These are phyloP conservation scores for Fusarium buharicum DNA, from an alignment of 2,329 filamentous ascomycete species.

Conservation along the genomic window DNA sequence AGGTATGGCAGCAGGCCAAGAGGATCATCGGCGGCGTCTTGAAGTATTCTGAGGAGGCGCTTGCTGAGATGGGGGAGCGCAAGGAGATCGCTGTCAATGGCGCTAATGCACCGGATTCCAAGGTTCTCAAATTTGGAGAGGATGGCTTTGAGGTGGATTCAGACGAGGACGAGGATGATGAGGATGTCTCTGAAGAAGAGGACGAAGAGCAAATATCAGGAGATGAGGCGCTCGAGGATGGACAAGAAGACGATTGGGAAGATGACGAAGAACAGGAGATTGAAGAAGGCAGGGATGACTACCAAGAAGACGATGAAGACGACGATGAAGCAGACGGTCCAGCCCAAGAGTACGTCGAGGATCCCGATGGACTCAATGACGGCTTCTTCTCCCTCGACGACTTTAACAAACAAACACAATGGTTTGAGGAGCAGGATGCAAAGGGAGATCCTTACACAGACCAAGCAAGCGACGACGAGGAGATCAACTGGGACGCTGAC, in stretches of 20 bases:
- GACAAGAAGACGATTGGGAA: slow-evolving; percentile 49
- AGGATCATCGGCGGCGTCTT: slow-evolving; percentile 75
- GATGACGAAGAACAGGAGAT: slow-evolving; percentile 51
- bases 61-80: slow-evolving; percentile 61
- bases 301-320: slow-evolving; percentile 52
- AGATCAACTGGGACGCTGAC: slow-evolving; percentile 87
- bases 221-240: slow-evolving; percentile 39
- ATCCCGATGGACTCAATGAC: slow-evolving; percentile 90
- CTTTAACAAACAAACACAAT: slow-evolving; percentile 94
- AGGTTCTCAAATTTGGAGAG: slow-evolving; percentile 42
- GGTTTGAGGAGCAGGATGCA: slow-evolving; percentile 86
- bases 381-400: slow-evolving; percentile 98
- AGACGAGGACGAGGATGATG: slow-evolving; percentile 43
- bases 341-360: slow-evolving; percentile 61
- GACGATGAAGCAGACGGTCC: slow-evolving; percentile 56
- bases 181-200: slow-evolving; percentile 47
- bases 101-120: slow-evolving; percentile 51
- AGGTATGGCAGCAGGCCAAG: slow-evolving; percentile 94
- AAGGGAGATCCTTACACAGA: slow-evolving; percentile 80
- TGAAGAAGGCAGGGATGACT: slow-evolving; percentile 48
- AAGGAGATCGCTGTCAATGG: slow-evolving; percentile 57
- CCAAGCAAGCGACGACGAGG: slow-evolving; percentile 82
- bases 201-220: slow-evolving; percentile 41
- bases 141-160: slow-evolving; percentile 49
- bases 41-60: slow-evolving; percentile 58